phyloP scores from a whole-genome alignment of 441 rosid genomes.

The Syzygium malaccense region DNA sequence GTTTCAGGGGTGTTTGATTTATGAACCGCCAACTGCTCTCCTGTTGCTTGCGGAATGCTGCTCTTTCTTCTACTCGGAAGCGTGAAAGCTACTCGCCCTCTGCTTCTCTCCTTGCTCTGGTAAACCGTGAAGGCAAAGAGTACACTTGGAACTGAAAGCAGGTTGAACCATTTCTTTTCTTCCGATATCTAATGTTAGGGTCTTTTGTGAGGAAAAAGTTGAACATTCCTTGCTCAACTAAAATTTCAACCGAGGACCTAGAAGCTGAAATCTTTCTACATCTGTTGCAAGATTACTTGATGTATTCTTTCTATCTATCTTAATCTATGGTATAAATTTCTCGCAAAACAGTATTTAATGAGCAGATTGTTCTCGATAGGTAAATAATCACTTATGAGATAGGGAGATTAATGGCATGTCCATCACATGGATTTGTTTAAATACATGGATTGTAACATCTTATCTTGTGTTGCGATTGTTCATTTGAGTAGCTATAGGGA shows the following conservation, averaged over 20 bases:
- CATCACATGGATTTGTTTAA: no score
- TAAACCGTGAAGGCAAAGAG: not conserved
- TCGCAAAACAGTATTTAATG: no score
- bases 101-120: not conserved
- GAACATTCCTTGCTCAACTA: slow-evolving; percentile 61
- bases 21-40: slow-evolving; percentile 6
- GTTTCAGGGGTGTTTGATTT: slow-evolving; percentile 4
- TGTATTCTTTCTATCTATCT: slow-evolving; percentile 25
- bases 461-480: not conserved
- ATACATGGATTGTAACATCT: not conserved
- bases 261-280: no score
- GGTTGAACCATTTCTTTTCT: no score
- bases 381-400: no score
- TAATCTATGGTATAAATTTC: no score
- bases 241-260: slow-evolving; percentile 67
- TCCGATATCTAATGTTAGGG: no score
- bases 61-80: not conserved
- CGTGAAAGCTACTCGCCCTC: slow-evolving; percentile 5
- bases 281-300: not conserved
- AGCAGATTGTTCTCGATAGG: no score
- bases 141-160: no score
- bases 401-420: no score
- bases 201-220: no score
- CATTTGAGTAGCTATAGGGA: no score
- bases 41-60: not conserved